Base-by-base conservation (phyloP, 768 basidiomycete genomes). In the Russula lepida region DNA sequence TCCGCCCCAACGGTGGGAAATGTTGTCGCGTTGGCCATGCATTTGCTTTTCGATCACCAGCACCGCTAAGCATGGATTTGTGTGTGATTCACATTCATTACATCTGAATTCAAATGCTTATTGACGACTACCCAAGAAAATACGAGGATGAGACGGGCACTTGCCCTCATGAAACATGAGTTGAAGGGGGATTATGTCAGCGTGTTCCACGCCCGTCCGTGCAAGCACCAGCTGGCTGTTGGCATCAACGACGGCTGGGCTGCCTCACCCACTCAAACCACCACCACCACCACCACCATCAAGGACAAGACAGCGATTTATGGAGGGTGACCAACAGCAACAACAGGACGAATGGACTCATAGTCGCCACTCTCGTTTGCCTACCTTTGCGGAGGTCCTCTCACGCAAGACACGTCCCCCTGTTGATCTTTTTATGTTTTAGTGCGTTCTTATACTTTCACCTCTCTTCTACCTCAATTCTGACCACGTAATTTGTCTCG, bases 351-450 rank as follows among this genome's bases (percentile, higher is more conserved):
- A 91, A 67, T 88, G 85, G 86, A 79, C 81, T 5, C 78, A 74
- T 63, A 84, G 77, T 71, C 83, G 89, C 72, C 80, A 80, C 75
- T 83, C 89, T 70, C 82, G 89, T 69, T 79, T 92, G 15, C 90
- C 89, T n/a, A 86, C 90, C 32, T 91, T 92, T 69, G 83, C 85
- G 25, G 93, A 98, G 77, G 94, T 98, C 51, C 81, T 98, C 30
- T 89, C 89, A 21, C 81, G 95, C 68, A 81, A 88, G 70, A 97
- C 95, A 35, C 77, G 90, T 63, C 92, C 97, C 0, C 97, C 97
- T 21, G 92, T 99, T 33, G 97, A 99, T 77, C 80, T 99, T 56
- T 99, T 97, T 79, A 95, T 95, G 88, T 95, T 97, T 78, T 95
- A 95, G 94, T 97, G 70, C 74, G 90, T 89, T 17, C 46, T 17